These are phyloP conservation scores for Delonix regia DNA, from an alignment of 306 rosid species.

Conservation along the genomic window DNA sequence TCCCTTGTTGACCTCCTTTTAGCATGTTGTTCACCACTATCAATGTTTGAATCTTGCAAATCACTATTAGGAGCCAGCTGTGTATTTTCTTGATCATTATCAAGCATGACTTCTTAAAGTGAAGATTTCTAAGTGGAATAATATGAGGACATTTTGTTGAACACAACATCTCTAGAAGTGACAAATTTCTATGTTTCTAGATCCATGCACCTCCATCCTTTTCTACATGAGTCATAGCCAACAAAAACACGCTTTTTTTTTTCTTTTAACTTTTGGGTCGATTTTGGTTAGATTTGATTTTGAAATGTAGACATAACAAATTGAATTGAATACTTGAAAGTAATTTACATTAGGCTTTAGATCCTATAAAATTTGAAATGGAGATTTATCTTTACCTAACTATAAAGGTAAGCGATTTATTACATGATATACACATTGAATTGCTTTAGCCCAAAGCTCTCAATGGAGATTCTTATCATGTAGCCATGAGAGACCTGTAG, in stretches of 20 bases:
- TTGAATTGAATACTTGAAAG: too few relatives aligned
- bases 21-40: not conserved
- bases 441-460: too few relatives aligned
- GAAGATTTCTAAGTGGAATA: not conserved
- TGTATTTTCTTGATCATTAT: not conserved
- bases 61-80: not conserved
- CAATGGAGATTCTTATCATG: too few relatives aligned
- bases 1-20: not conserved
- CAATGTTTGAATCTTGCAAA: not conserved
- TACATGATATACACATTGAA: too few relatives aligned
- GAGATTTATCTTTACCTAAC: too few relatives aligned
- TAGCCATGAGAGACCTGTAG: too few relatives aligned
- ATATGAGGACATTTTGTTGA: not conserved
- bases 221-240: not conserved
- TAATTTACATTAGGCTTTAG: too few relatives aligned
- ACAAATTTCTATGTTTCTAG: not conserved
- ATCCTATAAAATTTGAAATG: too few relatives aligned
- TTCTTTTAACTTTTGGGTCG: constrained; percentile 4
- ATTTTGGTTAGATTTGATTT: too few relatives aligned
- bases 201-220: constrained; percentile 3
- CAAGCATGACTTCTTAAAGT: not conserved
- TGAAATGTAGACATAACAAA: too few relatives aligned
- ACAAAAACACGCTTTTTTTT: too few relatives aligned
- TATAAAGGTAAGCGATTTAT: too few relatives aligned
- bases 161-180: not conserved